These are phyloP conservation scores for Aeschynomene evenia DNA, from an alignment of 306 rosid genomes.

Conservation along the genomic window DNA sequence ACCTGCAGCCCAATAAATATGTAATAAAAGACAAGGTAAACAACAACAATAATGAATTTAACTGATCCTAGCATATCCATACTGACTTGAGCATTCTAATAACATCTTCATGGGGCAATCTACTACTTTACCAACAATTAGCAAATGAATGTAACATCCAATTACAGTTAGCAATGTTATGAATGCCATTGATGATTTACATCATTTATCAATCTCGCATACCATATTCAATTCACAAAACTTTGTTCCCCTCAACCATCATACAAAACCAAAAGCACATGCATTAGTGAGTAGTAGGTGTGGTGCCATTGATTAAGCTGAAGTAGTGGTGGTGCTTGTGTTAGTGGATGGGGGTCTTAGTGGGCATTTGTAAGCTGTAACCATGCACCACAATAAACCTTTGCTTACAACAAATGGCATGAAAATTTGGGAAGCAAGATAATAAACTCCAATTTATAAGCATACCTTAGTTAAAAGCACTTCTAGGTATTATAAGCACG, in stretches of 20 bases:
- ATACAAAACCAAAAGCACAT: not conserved
- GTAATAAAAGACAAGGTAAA: conserved; percentile 2
- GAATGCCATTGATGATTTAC: not conserved
- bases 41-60: not conserved
- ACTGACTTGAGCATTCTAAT: conserved; percentile 11
- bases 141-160: not conserved
- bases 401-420: not conserved
- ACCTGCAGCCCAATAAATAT: conserved; percentile 49
- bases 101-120: not conserved
- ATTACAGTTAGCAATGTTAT: not conserved
- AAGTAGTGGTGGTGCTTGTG: not conserved
- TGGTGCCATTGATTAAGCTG: not conserved
- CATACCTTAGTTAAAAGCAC: conserved; percentile 81
- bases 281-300: not conserved
- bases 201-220: not conserved
- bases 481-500: conserved; percentile 93
- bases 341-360: not conserved
- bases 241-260: conserved; percentile 9
- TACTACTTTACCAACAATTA: conserved; percentile 6
- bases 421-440: not conserved
- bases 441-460: conserved; percentile 5
- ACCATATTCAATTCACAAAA: conserved; percentile 1
- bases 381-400: not conserved
- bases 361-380: not conserved
- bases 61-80: not conserved